Base-by-base conservation (phyloP, 495 filamentous ascomycete species). In the Cetradonia linearis region DNA sequence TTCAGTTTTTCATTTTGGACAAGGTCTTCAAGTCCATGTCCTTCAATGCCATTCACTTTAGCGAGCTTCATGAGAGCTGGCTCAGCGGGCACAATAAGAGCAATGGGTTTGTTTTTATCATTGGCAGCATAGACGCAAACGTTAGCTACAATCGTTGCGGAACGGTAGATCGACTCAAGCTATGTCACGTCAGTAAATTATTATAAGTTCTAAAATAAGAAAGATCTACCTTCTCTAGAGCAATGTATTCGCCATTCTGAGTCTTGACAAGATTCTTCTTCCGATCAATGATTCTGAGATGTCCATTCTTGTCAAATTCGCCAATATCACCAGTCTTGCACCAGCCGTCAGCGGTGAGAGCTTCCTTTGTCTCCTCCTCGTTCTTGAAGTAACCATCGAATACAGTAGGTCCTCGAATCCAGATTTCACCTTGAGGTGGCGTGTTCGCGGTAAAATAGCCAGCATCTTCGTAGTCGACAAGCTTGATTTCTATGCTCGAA, bases 241-340 rank as follows among this genome's bases (percentile, higher is more conserved):
- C 93, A 70, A 98, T 96, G 73, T 98, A 98, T 77, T 98, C 93
- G 68, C 93, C 93, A 69, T 91, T 89, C 59, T 87, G 78, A 3
- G 91, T 98, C 84, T 73, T 73, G 28, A 73, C 79, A 18, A 82
- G 67, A 56, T 82, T 82, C 71, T 82, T 82, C 69, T 81, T 77
- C 40, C 80, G 77, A 62, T 83, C 80, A 58, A 80, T 78, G 60
- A 83, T 77, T 40, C 68, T 68, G 6, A 82, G 68, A 54, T 78
- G 68, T 27, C 76, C 76, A 25, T 73, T 70, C 25, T 60, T 58
- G 59, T 79, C 72, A 44, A 73, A 77, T 63, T 79, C 76, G 55
- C 78, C 78, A 46, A 83, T 76, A 57, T 82, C 80, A 14, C 80
- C 80, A 31, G 79, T 82, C 69, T 74, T 79, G 70, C 81, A 80